Percentiles rank a stretch among this genome's conserved stretches.
These are phyloP conservation scores for Acacia concinna DNA, from an alignment of 331 rosid species.

Conservation along the genomic window DNA sequence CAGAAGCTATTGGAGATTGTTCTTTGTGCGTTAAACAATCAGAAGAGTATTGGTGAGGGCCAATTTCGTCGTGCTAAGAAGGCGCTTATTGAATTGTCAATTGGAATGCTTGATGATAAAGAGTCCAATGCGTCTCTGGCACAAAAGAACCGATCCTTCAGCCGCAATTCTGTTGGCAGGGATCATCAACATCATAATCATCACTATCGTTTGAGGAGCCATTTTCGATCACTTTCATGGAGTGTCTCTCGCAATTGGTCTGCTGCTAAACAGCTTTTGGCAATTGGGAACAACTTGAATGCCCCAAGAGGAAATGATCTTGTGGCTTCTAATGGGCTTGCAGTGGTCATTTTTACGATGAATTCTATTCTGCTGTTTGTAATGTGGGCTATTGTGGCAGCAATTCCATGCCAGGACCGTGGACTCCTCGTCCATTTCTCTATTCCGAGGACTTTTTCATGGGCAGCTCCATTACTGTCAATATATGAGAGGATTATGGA, in stretches of 20 bases:
- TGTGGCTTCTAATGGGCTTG: conserved; percentile 64
- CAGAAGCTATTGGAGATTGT: conserved; percentile 75
- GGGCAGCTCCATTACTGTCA: conserved; percentile 65
- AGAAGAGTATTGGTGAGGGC: conserved; percentile 66
- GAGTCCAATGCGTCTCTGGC: conserved; percentile 47
- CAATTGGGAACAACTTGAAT: conserved; percentile 59
- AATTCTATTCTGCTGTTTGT: conserved; percentile 61
- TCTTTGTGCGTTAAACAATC: conserved; percentile 54
- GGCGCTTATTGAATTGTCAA: conserved; percentile 73
- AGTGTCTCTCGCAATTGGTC: conserved; percentile 90
- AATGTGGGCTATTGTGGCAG: conserved; percentile 92
- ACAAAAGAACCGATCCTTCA: conserved; percentile 82
- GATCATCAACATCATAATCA: conserved; percentile 26
- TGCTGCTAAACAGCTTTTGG: conserved; percentile 82
- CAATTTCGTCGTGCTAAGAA: conserved; percentile 90
- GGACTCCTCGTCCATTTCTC: conserved; percentile 75
- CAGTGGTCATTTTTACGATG: conserved; percentile 54
- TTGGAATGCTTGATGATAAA: conserved; percentile 77
- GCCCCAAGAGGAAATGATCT: conserved; percentile 68
- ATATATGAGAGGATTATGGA: conserved; percentile 73
- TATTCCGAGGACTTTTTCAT: conserved; percentile 49
- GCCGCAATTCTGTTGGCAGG: conserved; percentile 45
- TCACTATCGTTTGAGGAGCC: conserved; percentile 42
- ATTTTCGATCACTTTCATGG: conserved; percentile 84
- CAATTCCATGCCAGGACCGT: conserved; percentile 95